Conservation (phyloP, 2,329 filamentous ascomycete species). For the Fragosphaeria purpurea region DNA sequence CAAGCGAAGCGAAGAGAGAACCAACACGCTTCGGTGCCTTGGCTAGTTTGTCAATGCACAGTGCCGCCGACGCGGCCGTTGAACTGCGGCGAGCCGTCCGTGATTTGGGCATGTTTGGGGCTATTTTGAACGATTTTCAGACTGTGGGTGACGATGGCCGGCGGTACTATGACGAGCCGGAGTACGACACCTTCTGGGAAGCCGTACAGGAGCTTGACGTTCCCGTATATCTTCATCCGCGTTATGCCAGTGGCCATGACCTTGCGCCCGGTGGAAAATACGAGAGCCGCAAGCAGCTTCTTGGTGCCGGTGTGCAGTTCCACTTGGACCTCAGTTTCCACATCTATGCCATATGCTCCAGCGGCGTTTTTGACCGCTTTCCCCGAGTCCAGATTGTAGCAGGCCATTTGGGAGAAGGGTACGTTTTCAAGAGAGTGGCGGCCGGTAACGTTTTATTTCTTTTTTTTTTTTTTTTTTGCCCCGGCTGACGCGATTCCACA, state of each 20-base stretch:
- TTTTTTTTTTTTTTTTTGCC: neutral
- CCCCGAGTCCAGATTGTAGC: slow-evolving; percentile 30
- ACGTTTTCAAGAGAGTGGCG: slow-evolving; percentile 9
- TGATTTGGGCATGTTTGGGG: slow-evolving; percentile 23
- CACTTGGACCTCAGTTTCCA: slow-evolving; percentile 35
- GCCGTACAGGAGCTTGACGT: slow-evolving; percentile 22
- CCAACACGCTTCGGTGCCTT: slow-evolving; percentile 23
- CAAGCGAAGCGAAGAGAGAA: slow-evolving; percentile 17
- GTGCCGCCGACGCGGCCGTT: slow-evolving; percentile 16
- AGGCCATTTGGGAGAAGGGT: slow-evolving; percentile 34
- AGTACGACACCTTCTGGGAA: slow-evolving; percentile 23
- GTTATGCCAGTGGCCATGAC: slow-evolving; percentile 21
- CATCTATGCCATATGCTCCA: slow-evolving; percentile 33
- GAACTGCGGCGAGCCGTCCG: slow-evolving; percentile 22
- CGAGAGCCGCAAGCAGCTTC: slow-evolving; percentile 21
- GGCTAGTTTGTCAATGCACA: slow-evolving; percentile 25
- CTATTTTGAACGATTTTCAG: slow-evolving; percentile 26
- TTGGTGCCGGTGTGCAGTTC: slow-evolving; percentile 27
- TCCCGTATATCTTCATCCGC: slow-evolving; percentile 25
- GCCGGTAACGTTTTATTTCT: no score
- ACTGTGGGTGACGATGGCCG: slow-evolving; percentile 12
- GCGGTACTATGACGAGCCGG: slow-evolving; percentile 22
- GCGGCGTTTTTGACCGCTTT: slow-evolving; percentile 31
- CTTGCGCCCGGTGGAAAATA: slow-evolving; percentile 17
- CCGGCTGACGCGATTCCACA: neutral